Evolutionary conservation across 2,329 filamentous ascomycete genomes (phyloP).

Genomic region (Didymella pomorum): DNA sequence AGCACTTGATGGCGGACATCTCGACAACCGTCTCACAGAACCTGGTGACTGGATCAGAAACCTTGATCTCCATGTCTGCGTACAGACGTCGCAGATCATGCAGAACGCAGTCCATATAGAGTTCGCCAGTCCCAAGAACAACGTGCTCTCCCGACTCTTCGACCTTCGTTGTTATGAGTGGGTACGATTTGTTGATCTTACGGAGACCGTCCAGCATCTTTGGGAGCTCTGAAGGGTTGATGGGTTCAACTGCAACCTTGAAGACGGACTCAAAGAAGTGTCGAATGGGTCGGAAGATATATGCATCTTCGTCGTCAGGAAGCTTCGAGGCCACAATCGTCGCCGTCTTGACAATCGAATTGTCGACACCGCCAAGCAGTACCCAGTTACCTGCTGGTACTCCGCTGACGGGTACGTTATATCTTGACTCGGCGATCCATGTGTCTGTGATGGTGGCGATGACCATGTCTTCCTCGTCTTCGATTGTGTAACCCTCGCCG

Average conservation of each 20-base stretch:
- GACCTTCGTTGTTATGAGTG: conserved; percentile 93
- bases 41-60: conserved; percentile 94
- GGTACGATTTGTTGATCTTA: conserved; percentile 98
- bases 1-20: conserved; percentile 97
- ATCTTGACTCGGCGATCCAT: conserved; percentile 90
- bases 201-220: conserved; percentile 98
- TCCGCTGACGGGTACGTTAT: conserved; percentile 90
- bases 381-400: conserved; percentile 95
- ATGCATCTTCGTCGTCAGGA: conserved; percentile 87
- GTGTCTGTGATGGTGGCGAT: conserved; percentile 83
- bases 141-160: conserved; percentile 98
- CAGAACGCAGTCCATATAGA: conserved; percentile 99
- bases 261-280: conserved; percentile 98
- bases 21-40: conserved; percentile 99
- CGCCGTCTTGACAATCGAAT: conserved; percentile 97
- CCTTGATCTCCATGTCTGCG: conserved; percentile 98
- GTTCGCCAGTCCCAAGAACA: conserved; percentile 90
- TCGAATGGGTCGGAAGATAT: conserved; percentile 90
- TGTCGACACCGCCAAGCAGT: conserved; percentile 90
- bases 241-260: conserved; percentile 96
- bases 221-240: conserved; percentile 95
- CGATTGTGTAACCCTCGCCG: conserved; percentile 92
- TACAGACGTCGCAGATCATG: conserved; percentile 94
- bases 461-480: conserved; percentile 98
- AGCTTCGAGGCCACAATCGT: conserved; percentile 84